Evolutionary conservation across 257 asterid genomes (phyloP).

Genomic region (Solanum medicagineum): DNA sequence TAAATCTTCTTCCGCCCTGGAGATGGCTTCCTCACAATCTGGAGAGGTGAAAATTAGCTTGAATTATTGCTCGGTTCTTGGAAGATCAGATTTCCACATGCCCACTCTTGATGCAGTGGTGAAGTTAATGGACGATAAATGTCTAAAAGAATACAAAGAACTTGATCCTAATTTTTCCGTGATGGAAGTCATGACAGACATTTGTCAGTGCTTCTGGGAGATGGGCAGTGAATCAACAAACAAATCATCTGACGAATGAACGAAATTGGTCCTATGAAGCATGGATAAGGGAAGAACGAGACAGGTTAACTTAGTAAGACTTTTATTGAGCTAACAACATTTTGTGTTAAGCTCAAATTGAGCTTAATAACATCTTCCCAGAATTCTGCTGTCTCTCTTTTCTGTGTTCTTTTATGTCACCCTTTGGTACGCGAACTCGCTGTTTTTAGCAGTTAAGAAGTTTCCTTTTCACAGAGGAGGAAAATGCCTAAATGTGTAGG

Average conservation of each 20-base stretch:
- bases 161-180: not conserved
- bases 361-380: not conserved
- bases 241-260: not conserved
- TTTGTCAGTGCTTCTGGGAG: constrained; percentile 2
- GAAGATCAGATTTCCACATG: not conserved
- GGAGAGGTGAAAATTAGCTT: not conserved
- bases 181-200: not conserved
- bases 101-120: not conserved
- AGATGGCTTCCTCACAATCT: constrained; percentile 1
- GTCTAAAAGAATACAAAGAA: not conserved
- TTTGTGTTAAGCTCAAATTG: not conserved
- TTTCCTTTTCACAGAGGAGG: not conserved
- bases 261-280: not conserved
- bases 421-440: not conserved
- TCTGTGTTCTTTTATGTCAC: not conserved
- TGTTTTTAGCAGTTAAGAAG: not conserved
- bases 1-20: not conserved
- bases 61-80: not conserved
- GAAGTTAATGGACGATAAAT: constrained; percentile 1
- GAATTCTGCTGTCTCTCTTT: not conserved
- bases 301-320: not conserved
- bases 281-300: not conserved
- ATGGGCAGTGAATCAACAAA: not conserved
- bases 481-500: not conserved
- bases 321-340: not conserved